Evolutionary conservation across 495 filamentous ascomycete species (phyloP).

Genomic region (Xylona heveae): DNA sequence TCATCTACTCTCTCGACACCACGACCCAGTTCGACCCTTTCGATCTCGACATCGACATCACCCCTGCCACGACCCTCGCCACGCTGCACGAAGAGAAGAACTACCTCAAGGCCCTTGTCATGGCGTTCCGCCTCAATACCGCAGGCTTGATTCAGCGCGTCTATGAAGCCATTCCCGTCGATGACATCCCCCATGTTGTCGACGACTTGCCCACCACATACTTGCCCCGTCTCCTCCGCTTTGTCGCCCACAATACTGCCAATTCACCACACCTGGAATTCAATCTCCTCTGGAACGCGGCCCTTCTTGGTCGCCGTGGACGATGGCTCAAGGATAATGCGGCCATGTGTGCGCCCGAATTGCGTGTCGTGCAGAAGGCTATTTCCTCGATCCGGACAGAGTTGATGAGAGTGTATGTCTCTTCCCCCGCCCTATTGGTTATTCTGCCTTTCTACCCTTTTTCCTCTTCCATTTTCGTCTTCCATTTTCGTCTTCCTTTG

Average conservation of each 20-base stretch:
- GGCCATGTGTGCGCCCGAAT: slow-evolving; percentile 53
- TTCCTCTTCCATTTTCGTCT: too few species aligned
- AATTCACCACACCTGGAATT: slow-evolving; percentile 86
- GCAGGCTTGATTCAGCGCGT: slow-evolving; percentile 53
- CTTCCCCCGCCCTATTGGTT: background rate
- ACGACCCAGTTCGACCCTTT: slow-evolving; percentile 78
- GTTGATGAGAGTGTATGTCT: slow-evolving; percentile 21
- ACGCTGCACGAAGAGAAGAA: slow-evolving; percentile 54
- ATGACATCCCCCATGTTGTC: slow-evolving; percentile 59
- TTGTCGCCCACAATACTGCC: slow-evolving; percentile 72
- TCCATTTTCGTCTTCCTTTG: too few species aligned
- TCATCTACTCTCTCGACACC: slow-evolving; percentile 78
- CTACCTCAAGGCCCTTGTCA: slow-evolving; percentile 78
- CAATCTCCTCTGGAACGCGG: slow-evolving; percentile 77
- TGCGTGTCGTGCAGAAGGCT: slow-evolving; percentile 56
- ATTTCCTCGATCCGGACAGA: slow-evolving; percentile 51
- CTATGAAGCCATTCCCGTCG: slow-evolving; percentile 61
- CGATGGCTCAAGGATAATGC: slow-evolving; percentile 60
- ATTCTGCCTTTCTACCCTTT: too few species aligned
- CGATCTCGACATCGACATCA: slow-evolving; percentile 84
- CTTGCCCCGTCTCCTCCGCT: slow-evolving; percentile 56
- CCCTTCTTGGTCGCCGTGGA: slow-evolving; percentile 64
- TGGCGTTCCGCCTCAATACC: slow-evolving; percentile 91
- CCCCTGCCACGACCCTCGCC: slow-evolving; percentile 55
- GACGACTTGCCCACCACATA: slow-evolving; percentile 70